These are phyloP conservation scores for Erucastrum elatum DNA, from an alignment of 345 rosid species.

Conservation along the genomic window DNA sequence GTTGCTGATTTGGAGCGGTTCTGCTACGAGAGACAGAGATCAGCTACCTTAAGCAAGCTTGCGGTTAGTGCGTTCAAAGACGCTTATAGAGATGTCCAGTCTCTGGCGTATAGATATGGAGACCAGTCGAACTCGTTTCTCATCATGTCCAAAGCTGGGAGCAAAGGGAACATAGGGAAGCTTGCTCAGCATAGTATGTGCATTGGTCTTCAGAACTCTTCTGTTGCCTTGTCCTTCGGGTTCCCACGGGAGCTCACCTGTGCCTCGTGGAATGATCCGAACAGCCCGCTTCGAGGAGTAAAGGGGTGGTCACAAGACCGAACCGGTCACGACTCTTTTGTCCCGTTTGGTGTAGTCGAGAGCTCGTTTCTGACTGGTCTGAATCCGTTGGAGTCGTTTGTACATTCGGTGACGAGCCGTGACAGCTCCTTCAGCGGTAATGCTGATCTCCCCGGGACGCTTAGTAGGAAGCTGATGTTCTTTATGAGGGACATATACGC, in stretches of 20 bases:
- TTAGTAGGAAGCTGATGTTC: conserved; percentile 77
- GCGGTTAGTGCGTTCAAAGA: conserved; percentile 79
- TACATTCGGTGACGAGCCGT: conserved; percentile 80
- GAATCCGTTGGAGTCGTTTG: conserved; percentile 81
- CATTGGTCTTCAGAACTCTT: conserved; percentile 77
- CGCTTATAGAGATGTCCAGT: conserved; percentile 73
- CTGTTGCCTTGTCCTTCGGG: conserved; percentile 77
- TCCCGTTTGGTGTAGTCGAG: conserved; percentile 73
- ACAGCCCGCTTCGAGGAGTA: conserved; percentile 21
- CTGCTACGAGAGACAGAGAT: conserved; percentile 71
- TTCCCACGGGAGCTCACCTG: conserved; percentile 73
- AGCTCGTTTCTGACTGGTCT: conserved; percentile 71
- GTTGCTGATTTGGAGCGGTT: conserved; percentile 46
- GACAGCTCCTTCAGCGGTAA: conserved; percentile 87
- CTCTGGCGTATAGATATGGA: conserved; percentile 62
- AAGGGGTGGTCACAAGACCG: conserved; percentile 4
- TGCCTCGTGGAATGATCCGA: conserved; percentile 63
- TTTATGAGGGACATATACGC: conserved; percentile 76
- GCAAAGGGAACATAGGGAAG: conserved; percentile 84
- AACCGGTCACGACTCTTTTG: conserved; percentile 46
- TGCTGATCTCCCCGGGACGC: conserved; percentile 94
- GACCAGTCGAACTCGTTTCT: conserved; percentile 63
- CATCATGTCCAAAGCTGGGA: conserved; percentile 84
- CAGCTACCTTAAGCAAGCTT: conserved; percentile 67
- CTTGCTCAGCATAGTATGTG: conserved; percentile 93